Evolutionary conservation across 352 stramenopile genomes (phyloP), one percentile per base, ranked within the genome.

Genomic region (Globisporangium camurandrum): DNA sequence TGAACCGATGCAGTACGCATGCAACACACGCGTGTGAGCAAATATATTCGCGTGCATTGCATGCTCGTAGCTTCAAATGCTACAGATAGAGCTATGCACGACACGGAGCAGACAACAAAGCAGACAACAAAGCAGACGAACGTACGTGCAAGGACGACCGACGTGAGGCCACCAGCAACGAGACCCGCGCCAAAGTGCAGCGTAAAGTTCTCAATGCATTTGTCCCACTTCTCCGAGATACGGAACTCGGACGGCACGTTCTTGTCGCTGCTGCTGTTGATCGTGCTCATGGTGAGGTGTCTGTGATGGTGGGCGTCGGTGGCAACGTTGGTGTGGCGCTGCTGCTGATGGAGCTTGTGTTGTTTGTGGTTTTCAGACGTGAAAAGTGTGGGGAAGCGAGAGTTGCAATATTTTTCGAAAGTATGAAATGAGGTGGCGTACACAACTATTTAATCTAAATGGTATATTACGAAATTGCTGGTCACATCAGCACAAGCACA

Each of bases 161-260:
- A 91, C 40, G 82, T 84, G 64, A 93, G 69, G 22, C 82, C 82
- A 42, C 82, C 82, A 36, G 79, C 82, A 34, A 93, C 79, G 38
- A 91, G 77, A 19, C 82, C 82, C 27, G 77, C 77, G 2, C 69
- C 70, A 66, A 93, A 93, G 71, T 93, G 81, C 38, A 93, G 78
- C 54, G 80, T 71, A 47, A 93, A 93, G 66, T 90, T 93, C 64
- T 93, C 82, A 34, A 93, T 66, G 49, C 82, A 93, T 66, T 91
- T 91, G 73, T 93, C 82, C 82, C 82, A 93, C 61, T 93, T 93
- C 68, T 93, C 82, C 24, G 82, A 93, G 70, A 93, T 91, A 59
- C 75, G 74, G 75, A 88, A 93, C 71, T 93, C 82, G 43, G 82
- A 93, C 62, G 82, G 82, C 64, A 87, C 89, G 50, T 64, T 61